These are phyloP conservation scores for Venturia asperata DNA, from an alignment of 2,329 filamentous ascomycete genomes.

Conservation along the genomic window DNA sequence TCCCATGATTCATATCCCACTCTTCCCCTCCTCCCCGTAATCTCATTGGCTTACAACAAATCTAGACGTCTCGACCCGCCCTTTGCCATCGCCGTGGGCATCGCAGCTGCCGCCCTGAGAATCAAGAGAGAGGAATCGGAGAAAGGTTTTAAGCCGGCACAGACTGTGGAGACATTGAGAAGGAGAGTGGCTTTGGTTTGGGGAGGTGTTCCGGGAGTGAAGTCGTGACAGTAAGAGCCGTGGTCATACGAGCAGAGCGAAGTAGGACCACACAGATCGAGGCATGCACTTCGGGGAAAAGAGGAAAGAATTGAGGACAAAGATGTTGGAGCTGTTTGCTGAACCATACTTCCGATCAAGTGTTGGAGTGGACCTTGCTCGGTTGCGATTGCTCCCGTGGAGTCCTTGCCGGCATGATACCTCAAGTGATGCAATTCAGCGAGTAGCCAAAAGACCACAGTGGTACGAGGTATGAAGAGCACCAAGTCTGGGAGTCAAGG, in stretches of 20 bases:
- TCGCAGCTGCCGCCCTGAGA: conserved; percentile 36
- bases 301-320: too few species aligned
- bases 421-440: too few species aligned
- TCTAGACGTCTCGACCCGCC: conserved; percentile 41
- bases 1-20: background rate
- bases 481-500: background rate
- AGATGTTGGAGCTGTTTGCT: too few species aligned
- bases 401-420: too few species aligned
- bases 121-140: conserved; percentile 43
- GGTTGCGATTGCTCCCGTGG: too few species aligned
- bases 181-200: conserved; percentile 25
- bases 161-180: conserved; percentile 29
- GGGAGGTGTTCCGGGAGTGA: background rate
- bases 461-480: background rate
- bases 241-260: background rate
- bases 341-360: too few species aligned
- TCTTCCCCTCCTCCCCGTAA: background rate
- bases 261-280: too few species aligned
- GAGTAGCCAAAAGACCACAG: too few species aligned
- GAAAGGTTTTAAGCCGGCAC: conserved; percentile 25
- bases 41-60: background rate
- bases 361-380: too few species aligned
- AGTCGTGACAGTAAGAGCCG: background rate
- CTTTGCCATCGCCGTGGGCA: conserved; percentile 43
- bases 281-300: too few species aligned